Conservation (phyloP, 2,329 filamentous ascomycete species). For the Calonectria fujianensis region DNA sequence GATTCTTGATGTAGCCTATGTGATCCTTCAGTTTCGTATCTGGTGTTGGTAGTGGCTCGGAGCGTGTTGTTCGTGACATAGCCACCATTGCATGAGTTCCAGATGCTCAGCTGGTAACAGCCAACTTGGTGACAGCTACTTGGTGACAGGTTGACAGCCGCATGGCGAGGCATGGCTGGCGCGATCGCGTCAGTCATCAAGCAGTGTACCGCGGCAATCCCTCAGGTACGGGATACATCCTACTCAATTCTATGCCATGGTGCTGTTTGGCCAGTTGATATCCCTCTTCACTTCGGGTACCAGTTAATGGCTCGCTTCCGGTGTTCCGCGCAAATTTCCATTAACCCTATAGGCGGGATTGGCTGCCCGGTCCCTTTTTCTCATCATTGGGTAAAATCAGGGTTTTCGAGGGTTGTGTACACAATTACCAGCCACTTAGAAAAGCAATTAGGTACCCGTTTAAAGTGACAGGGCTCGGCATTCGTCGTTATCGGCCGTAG, state of each 20-base stretch:
- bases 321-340: constrained; percentile 11
- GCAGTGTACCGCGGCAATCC: not conserved
- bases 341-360: constrained; percentile 9
- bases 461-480: not conserved
- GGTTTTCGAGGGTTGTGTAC: constrained; percentile 11
- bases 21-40: not conserved
- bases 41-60: not conserved
- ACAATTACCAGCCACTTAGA: constrained; percentile 14
- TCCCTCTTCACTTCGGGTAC: not conserved
- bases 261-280: constrained; percentile 12
- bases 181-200: not conserved
- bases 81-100: not conserved
- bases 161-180: not conserved
- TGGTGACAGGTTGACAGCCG: not conserved
- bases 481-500: constrained; percentile 9
- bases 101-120: not conserved
- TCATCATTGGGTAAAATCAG: constrained; percentile 24
- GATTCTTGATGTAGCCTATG: not conserved
- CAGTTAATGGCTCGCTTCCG: constrained; percentile 18
- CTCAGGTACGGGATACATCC: not conserved
- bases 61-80: not conserved
- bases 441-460: constrained; percentile 20
- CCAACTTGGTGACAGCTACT: not conserved
- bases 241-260: constrained; percentile 17
- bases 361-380: constrained; percentile 1